A percentile compares a stretch with the other conserved stretches of the same genome.
Conservation (phyloP, 2,329 filamentous ascomycete genomes). For the Pseudopyricularia cyperi region DNA sequence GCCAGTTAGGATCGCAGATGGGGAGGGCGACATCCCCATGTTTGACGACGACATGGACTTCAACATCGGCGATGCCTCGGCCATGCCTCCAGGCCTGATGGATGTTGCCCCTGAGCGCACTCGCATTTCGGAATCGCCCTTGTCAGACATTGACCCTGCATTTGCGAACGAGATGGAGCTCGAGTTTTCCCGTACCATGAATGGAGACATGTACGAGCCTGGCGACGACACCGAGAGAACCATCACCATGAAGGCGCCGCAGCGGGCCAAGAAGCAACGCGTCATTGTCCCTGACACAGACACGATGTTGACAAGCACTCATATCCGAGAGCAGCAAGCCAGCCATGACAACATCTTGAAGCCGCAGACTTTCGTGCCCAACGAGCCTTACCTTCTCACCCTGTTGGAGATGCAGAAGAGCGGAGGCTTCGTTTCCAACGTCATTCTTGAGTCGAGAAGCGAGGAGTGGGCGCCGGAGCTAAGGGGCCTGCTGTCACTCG, state of each 20-base stretch:
- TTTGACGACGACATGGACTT: constrained; percentile 52
- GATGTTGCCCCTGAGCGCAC: constrained; percentile 32
- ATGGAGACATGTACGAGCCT: constrained; percentile 48
- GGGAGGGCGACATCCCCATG: constrained; percentile 52
- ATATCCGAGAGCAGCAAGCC: constrained; percentile 77
- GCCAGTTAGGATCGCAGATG: constrained; percentile 44
- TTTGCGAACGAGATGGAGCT: constrained; percentile 46
- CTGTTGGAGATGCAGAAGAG: constrained; percentile 86
- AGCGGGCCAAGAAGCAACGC: constrained; percentile 64
- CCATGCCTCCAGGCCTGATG: constrained; percentile 31
- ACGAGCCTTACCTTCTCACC: constrained; percentile 74
- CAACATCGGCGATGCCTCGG: constrained; percentile 46
- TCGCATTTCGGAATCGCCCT: constrained; percentile 55
- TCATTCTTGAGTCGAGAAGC: constrained; percentile 69
- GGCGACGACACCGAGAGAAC: constrained; percentile 43
- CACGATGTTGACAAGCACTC: constrained; percentile 60
- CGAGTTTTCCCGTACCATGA: constrained; percentile 37
- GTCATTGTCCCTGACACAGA: constrained; percentile 70
- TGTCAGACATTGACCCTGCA: constrained; percentile 56
- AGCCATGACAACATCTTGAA: constrained; percentile 81
- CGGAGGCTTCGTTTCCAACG: constrained; percentile 77
- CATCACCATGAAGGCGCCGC: constrained; percentile 53
- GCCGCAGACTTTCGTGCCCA: constrained; percentile 68
- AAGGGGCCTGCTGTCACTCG: constrained; percentile 79
- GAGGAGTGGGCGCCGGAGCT: constrained; percentile 84